Evolutionary conservation across 2,329 filamentous ascomycete species (phyloP), one percentile per base, ranked within the genome.

Genomic region (Pseudogymnoascus sp.): DNA sequence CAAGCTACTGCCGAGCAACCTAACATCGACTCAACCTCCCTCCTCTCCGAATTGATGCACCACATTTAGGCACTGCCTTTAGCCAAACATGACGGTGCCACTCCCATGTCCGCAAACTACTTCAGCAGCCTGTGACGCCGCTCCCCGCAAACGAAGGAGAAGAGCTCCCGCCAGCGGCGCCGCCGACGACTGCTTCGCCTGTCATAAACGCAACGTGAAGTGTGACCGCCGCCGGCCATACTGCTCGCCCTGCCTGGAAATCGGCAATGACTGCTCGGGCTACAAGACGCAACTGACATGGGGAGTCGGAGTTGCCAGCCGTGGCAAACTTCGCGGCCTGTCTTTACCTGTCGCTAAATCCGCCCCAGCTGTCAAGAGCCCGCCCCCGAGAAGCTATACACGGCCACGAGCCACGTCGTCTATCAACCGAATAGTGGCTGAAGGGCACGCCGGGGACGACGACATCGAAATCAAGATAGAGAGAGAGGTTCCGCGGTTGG

Each of bases 221-320:
- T 99, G 93, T 78, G 93, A 97, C 76, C 86, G 93, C 68, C 86
- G 91, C 71, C 84, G 93, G 69, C 93, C 93, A 7, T 97, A 97
- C 76, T 97, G 94, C 77, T 91, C 91, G 47, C 92, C 91, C 75
- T 99, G 93, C 74, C 83, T 97, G 65, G 90, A 96, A 68, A 82
- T 91, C 66, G 92, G 91, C 66, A 91, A 91, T 73, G 91, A 96
- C 71, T 97, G 93, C 77, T 91, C 90, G 28, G 93, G 93, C 63
- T 97, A 97, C 80, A 95, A 95, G 77, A 97, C 93, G 14, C 92
- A 93, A 68, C 81, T 97, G 75, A 97, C 93, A 53, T 97, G 93
- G 93, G 91, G 91, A 41, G 90, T 97, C 57, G 93, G 93, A 59
- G 93, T 97, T 62, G 93, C 93, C 61, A 97, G 92, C 75, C 87